Evolutionary conservation across 257 asterid genomes (phyloP).

Genomic region (Solanum dulcamara): DNA sequence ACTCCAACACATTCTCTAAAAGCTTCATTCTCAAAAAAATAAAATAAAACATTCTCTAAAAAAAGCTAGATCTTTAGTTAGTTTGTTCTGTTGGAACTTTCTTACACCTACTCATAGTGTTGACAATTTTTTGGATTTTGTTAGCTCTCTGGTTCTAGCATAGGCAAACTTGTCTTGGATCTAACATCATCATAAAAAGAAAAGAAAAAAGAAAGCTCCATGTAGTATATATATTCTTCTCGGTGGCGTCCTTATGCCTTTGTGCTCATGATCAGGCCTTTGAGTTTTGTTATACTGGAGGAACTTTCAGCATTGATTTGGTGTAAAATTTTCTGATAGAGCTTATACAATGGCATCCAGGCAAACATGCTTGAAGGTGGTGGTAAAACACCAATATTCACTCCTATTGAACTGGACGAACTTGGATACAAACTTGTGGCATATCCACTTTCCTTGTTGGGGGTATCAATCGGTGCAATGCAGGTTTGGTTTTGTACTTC

Average conservation of each 20-base stretch:
- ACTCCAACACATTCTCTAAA: background rate
- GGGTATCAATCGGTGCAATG: conserved; percentile 88
- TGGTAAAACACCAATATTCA: conserved; percentile 80
- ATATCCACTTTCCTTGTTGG: conserved; percentile 81
- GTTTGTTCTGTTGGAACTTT: background rate
- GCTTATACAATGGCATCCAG: conserved; percentile 25
- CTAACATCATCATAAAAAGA: background rate
- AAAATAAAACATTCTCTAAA: background rate
- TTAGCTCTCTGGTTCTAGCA: background rate
- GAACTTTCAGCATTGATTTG: background rate
- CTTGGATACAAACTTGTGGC: conserved; percentile 86
- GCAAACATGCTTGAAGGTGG: conserved; percentile 99
- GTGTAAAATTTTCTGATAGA: conserved; percentile 3
- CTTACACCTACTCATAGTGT: background rate
- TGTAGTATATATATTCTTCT: background rate
- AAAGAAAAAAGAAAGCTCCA: background rate
- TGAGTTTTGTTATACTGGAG: background rate
- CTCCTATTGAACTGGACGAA: conserved; percentile 77
- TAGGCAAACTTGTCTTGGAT: background rate
- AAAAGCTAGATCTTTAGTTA: background rate
- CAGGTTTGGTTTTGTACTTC: conserved; percentile 39
- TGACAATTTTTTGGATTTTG: background rate
- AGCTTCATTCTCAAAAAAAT: background rate
- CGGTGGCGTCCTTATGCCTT: background rate
- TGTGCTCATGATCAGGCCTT: background rate